A percentile compares a stretch with the other conserved stretches of the same genome.
phyloP scores from a whole-genome alignment of 2,329 filamentous ascomycete species.

The Pseudonectria foliicola region DNA sequence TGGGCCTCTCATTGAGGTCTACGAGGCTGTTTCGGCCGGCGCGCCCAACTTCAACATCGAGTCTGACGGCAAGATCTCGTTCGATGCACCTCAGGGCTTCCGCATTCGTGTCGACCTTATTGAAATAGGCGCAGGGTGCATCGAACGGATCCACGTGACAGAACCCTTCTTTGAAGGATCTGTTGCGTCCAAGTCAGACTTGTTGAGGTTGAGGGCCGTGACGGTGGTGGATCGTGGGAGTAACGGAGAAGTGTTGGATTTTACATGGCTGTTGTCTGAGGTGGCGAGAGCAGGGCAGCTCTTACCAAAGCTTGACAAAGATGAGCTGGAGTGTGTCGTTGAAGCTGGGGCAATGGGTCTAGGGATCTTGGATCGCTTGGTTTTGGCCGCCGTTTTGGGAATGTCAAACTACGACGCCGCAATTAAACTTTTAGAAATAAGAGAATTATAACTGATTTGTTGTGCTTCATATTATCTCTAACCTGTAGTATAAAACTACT shows the following conservation, averaged over 20 bases:
- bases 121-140: slow-evolving; percentile 3
- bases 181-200: slow-evolving; percentile 4
- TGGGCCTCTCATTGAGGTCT: slow-evolving; percentile 1
- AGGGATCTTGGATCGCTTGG: slow-evolving; percentile 1
- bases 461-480: too few species aligned
- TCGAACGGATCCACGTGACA: slow-evolving; percentile 1
- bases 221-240: slow-evolving; percentile 6
- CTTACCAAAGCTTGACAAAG: not conserved
- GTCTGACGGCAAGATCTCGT: slow-evolving; percentile 6
- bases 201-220: slow-evolving; percentile 4
- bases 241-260: slow-evolving; percentile 5
- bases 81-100: slow-evolving; percentile 6
- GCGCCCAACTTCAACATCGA: slow-evolving; percentile 3
- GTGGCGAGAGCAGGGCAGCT: not conserved
- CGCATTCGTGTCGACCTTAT: slow-evolving; percentile 6
- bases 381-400: slow-evolving; percentile 1
- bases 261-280: slow-evolving; percentile 5
- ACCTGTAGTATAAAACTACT: too few species aligned
- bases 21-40: slow-evolving; percentile 1
- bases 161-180: slow-evolving; percentile 3
- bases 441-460: too few species aligned
- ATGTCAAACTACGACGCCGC: too few species aligned
- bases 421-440: too few species aligned
- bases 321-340: slow-evolving; percentile 1
- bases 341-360: not conserved